Conservation (phyloP, 2,329 filamentous ascomycete species). For the Penicillium sp. region DNA sequence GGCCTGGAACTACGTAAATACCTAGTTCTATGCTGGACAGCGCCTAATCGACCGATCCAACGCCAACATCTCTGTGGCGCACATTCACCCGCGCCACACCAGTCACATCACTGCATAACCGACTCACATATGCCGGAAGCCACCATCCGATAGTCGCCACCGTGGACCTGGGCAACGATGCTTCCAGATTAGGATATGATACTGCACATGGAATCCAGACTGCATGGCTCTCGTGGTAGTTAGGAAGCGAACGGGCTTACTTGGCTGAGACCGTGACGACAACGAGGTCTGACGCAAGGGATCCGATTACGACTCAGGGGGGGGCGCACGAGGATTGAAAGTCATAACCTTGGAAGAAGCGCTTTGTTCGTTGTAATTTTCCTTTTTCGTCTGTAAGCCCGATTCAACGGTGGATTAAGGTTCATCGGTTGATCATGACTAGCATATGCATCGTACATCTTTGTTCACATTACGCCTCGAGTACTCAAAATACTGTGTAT, state of each 20-base stretch:
- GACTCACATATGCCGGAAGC: background rate
- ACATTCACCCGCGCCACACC: conserved; percentile 7
- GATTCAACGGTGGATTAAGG: background rate
- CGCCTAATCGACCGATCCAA: conserved; percentile 11
- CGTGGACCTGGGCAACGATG: background rate
- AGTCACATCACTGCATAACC: conserved; percentile 6
- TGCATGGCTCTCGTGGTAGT: conserved; percentile 4
- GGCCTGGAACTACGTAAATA: background rate
- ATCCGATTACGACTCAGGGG: background rate
- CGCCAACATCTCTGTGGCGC: conserved; percentile 4
- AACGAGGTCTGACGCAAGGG: conserved; percentile 4
- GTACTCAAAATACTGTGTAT: background rate
- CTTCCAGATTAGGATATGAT: background rate
- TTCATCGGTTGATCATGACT: background rate
- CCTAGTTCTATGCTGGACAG: background rate
- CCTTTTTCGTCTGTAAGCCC: background rate
- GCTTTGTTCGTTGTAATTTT: background rate
- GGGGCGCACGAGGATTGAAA: background rate
- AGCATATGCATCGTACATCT: background rate
- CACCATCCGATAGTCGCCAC: background rate
- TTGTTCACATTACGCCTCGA: background rate
- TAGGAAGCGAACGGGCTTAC: conserved; percentile 10
- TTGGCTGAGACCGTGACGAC: conserved; percentile 1
- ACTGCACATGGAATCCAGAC: conserved; percentile 1
- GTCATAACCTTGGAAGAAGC: background rate